phyloP scores from a whole-genome alignment of 73 alveolate genomes.

The Stentor coeruleus region DNA sequence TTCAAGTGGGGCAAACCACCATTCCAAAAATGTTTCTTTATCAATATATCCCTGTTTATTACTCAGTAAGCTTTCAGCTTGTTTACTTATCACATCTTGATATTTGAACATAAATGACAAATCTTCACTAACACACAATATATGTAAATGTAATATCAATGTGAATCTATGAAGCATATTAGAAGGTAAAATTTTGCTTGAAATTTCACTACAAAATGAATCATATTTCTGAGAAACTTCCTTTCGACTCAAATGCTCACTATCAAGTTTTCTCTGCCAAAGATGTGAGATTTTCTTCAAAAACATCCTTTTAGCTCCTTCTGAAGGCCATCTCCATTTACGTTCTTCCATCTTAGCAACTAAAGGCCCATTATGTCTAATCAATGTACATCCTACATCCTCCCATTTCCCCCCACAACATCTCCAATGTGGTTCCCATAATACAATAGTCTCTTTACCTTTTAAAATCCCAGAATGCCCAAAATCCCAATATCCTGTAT shows the following conservation, averaged over 20 bases:
- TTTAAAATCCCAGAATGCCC: constrained; percentile 90
- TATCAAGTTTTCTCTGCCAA: constrained; percentile 62
- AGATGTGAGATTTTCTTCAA: constrained; percentile 70
- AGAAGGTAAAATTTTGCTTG: constrained; percentile 37
- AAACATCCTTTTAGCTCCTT: constrained; percentile 75
- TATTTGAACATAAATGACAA: constrained; percentile 80
- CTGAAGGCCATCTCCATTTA: constrained; percentile 92
- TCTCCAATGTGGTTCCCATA: constrained; percentile 98
- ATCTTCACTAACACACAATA: constrained; percentile 82
- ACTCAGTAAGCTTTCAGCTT: constrained; percentile 63
- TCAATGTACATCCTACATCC: constrained; percentile 79
- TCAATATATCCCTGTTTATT: constrained; percentile 69
- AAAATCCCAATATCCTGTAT: constrained; percentile 98
- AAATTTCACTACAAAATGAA: constrained; percentile 5
- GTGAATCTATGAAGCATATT: constrained; percentile 64
- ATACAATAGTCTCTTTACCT: constrained; percentile 51
- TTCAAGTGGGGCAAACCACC: constrained; percentile 72
- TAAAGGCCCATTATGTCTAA: constrained; percentile 86
- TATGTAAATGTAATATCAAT: constrained; percentile 65
- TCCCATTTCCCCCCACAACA: constrained; percentile 97
- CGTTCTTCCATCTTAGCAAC: constrained; percentile 61
- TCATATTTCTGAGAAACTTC: constrained; percentile 16
- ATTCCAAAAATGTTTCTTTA: constrained; percentile 39
- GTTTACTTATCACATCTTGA: constrained; percentile 72
- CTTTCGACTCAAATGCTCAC: constrained; percentile 10